Evolutionary conservation across 257 asterid species (phyloP), one percentile per base, ranked within the genome.

Genomic region (Forsythia suspensa): DNA sequence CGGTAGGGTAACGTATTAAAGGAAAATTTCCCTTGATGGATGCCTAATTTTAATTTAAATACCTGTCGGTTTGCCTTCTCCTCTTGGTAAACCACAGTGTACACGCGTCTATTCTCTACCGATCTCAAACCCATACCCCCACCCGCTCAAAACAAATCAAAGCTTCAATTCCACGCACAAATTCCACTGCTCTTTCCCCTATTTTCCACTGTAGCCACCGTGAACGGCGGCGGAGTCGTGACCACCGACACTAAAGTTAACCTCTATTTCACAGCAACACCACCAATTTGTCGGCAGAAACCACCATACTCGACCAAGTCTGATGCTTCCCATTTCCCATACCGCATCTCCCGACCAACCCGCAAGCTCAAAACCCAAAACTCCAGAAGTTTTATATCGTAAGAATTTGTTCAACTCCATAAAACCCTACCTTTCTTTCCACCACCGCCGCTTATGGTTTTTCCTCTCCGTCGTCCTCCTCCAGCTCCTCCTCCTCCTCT

Each of bases 381-480:
- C 82, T 80, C 79, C 78, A 1, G 84, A 78, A 36, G 37, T 44
- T 59, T 34, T 77, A 21, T 83, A 81, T 34, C 85, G 89, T 20
- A 87, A 82, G 41, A 82, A 46, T 79, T 65, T 81, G 8, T 73
- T 85, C 71, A 52, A 75, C 81, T 40, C 87, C 8, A 65, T 89
- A 78, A 89, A 85, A 71, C 85, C 84, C 83, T 77, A 80, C 85
- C 72, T 86, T 77, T 80, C 86, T 44, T 57, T 81, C 78, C 87
- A 87, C 88, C 91, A 87, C 86, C 91, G 91, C 71, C 85, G 88
- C 74, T 70, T 89, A 43, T 89, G 92, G 86, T 82, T 90, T 68
- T 80, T 91, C 44, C 87, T 86, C 86, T 40, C 85, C 75, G 82
- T 91, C 79, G 57, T 88, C 82, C 85, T 88, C 87, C 79, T 89